Conservation (phyloP, 164 flowering plant genomes). For the Brasenia schreberi region DNA sequence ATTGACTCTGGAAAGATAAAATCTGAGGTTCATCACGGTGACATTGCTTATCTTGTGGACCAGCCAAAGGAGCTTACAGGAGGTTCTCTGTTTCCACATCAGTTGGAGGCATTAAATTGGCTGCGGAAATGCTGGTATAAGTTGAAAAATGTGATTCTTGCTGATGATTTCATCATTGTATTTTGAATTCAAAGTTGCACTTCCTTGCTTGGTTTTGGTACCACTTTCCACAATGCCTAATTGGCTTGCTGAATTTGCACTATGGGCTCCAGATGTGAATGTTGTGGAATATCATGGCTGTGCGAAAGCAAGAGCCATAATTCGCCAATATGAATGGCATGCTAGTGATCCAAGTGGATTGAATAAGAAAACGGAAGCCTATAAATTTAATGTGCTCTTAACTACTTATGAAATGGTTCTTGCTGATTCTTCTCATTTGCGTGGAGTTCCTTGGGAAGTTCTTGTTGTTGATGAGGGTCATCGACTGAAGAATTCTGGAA, state of each 20-base stretch:
- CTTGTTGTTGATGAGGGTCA: constrained; percentile 99
- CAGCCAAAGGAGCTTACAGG: constrained; percentile 89
- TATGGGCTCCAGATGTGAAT: constrained; percentile 90
- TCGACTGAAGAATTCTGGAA: constrained; percentile 82
- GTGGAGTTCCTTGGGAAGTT: constrained; percentile 98
- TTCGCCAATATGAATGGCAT: constrained; percentile 98
- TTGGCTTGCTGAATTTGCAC: constrained; percentile 87
- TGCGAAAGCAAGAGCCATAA: constrained; percentile 79
- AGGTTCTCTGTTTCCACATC: constrained; percentile 90
- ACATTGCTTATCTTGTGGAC: constrained; percentile 53
- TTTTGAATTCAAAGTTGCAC: constrained; percentile 59
- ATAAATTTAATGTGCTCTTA: constrained; percentile 79
- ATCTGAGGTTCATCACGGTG: constrained; percentile 24
- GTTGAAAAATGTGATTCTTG: constrained; percentile 90
- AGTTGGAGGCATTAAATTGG: constrained; percentile 98
- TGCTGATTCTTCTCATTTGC: constrained; percentile 73
- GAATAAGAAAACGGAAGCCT: constrained; percentile 32
- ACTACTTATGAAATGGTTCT: constrained; percentile 99
- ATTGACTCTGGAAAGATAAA: constrained; percentile 15
- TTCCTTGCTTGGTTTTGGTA: constrained; percentile 90
- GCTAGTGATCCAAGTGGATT: constrained; percentile 26
- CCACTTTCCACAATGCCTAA: constrained; percentile 99
- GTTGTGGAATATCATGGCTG: constrained; percentile 98
- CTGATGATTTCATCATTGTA: constrained; percentile 89
- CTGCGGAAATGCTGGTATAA: constrained; percentile 87